Evolutionary conservation across 192 early-diverging fungal genomes (phyloP).

Genomic region (Coemansia aciculifera): DNA sequence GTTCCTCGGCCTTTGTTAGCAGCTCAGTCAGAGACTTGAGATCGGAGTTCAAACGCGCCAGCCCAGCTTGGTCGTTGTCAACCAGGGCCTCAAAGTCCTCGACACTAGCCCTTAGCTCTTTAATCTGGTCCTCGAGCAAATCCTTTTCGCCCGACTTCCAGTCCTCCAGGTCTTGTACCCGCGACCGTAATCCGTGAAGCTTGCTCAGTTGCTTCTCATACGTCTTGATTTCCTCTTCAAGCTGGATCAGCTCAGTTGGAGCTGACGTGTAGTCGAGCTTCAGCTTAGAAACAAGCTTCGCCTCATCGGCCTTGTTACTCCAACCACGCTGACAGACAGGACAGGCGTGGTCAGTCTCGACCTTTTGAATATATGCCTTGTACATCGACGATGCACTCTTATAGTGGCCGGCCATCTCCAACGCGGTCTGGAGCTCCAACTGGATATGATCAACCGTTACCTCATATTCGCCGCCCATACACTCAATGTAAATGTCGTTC

Average conservation of each 20-base stretch:
- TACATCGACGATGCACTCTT: conserved; percentile 66
- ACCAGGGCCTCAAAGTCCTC: conserved; percentile 22
- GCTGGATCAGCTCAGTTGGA: conserved; percentile 39
- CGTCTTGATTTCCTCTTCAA: conserved; percentile 32
- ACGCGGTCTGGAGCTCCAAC: conserved; percentile 54
- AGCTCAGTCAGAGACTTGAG: conserved; percentile 23
- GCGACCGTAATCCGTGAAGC: conserved; percentile 26
- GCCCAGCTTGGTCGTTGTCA: conserved; percentile 25
- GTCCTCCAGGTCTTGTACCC: conserved; percentile 39
- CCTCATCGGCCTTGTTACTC: conserved; percentile 53
- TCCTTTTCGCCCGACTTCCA: conserved; percentile 33
- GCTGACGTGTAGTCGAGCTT: conserved; percentile 47
- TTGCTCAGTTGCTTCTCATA: conserved; percentile 25
- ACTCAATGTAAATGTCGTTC: conserved; percentile 21
- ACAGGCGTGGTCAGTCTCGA: conserved; percentile 68
- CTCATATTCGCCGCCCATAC: conserved; percentile 27
- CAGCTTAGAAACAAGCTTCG: conserved; percentile 38
- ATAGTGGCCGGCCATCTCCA: conserved; percentile 41
- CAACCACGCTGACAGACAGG: conserved; percentile 84
- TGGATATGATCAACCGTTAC: conserved; percentile 34
- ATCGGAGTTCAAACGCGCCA: conserved; percentile 12
- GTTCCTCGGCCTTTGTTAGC: conserved; percentile 25
- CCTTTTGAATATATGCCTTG: conserved; percentile 62
- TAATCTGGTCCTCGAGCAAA: conserved; percentile 52
- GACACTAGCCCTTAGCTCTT: conserved; percentile 38